Base-by-base conservation (phyloP, 2,329 filamentous ascomycete genomes). In the Fusarium poae region DNA sequence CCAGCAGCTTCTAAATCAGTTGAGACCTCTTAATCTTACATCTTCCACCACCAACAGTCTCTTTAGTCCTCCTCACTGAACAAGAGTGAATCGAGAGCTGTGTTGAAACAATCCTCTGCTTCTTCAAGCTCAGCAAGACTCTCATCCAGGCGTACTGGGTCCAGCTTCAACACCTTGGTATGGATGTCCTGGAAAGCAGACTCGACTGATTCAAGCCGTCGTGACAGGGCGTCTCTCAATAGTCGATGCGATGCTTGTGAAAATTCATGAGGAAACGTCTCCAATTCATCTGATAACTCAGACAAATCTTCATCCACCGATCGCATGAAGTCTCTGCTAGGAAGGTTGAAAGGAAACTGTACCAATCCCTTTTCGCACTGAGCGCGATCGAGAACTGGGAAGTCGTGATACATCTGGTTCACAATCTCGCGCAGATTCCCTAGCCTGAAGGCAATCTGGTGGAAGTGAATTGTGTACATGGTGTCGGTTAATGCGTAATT, bases 361-460 rank as follows among this genome's bases (percentile, higher is more conserved):
- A 23, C 8, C 2, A 16, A 15, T 42, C 13, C 39, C 39, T 5
- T 16, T 2, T 16, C 4, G 21, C 12, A 5, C 21, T 9, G 39
- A 4, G 13, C 2, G 9, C 39, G 15, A 23, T 42, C 20, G 6
- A 42, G 39, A 16, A 23, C 2, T 6, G 39, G 21, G 0, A 42
- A 42, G 20, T 42, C 21, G 21, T 3, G 5, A 10, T 16, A 5
- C 20, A 42, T 15, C 8, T 5, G 7, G 13, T 9, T 3, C 39
- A 42, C 13, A 23, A 11, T 8, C 1, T 23, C 15, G 3, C 20
- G 10, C 1, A 42, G 13, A 23, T 1, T 6, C 2, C 10, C 8
- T 2, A 23, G 16, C 39, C 3, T 20, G 13, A 0, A 4, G 20
- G 10, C 4, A 42, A 40, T 0, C 0, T 3, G 9, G 1, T 23